Evolutionary conservation across 805 yeast species (phyloP), one percentile per base, ranked within the genome.

Genomic region (Metschnikowia hibisci): DNA sequence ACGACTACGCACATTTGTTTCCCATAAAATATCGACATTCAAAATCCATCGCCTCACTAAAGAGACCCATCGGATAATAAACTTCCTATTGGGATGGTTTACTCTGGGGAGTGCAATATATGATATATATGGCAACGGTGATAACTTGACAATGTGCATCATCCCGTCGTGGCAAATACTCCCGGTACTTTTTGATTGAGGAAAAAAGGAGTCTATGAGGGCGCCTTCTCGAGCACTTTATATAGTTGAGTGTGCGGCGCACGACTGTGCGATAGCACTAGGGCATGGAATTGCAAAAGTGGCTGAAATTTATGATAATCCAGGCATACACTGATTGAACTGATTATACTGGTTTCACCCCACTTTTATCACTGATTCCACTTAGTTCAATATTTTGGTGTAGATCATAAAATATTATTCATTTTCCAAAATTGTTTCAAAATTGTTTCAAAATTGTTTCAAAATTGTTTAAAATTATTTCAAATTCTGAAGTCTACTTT

Each of bases 131-230:
- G 83, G 83, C 83, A 78, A 77, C 82, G 82, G 64, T 69, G 64
- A 67, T 71, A 73, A 76, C 80, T 76, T 76, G 81, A 74, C 70
- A 69, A 70, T 72, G 47, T 72, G 64, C 78, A 72, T 76, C 71
- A 73, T 64, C 75, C 66, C 82, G 82, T 69, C 83, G 83, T 78
- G 83, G 83, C 83, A 78, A 75, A 74, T 68, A 67, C 67, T 76
- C 80, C 78, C 82, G 71, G 57, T 58, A 61, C 77, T 77, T 78
- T 78, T 78, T 77, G 81, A 77, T 77, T 77, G 63, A 57, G 60
- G 71, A 61, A 60, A 55, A 57, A 57, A 58, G 54, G 28, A 23
- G 29, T 13, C 44, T 41, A 16, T 31, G 11, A 8, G 27, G 42
- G 22, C 52, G 51, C 39, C 53, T 34, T 18, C 49, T 38, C 28